Base-by-base conservation (phyloP, 768 basidiomycete genomes). In the Leccinum sublutescens region DNA sequence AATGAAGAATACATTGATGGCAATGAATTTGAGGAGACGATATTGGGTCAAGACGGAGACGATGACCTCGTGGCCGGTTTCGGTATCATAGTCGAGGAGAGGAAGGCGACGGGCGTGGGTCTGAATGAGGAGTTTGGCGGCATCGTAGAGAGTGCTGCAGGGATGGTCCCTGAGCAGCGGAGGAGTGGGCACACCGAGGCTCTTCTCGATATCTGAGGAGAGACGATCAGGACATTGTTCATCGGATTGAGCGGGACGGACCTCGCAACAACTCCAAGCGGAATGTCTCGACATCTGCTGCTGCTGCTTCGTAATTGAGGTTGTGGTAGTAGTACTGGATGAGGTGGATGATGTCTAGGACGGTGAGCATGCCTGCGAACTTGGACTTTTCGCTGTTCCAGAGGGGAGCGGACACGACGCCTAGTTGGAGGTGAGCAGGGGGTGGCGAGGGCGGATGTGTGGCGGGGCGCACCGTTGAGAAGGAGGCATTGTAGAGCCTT, bases 291-390 rank as follows among this genome's bases (percentile, higher is more conserved):
- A 98, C 96, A 66, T 98, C 95, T 11, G 87, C 83, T 0, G 88
- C 85, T 5, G 94, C 95, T 54, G 85, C 86, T 66, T 94, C 94
- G 38, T 87, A 87, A 33, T 90, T 87, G 2, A 83, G 78, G 12
- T 89, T 92, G 50, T 88, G 86, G 75, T 98, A 97, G 75, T 98
- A 99, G 77, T 95, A 97, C 68, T 99, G 97, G 64, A 99, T 98
- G 64, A 99, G 86, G 73, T 99, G 97, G 58, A 99, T 98, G 73
- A 99, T 95, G 74, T 99, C 97, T 58, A 94, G 84, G n/a, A 98
- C 93, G 9, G 97, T 99, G 69, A 99, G 89, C 96, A 99, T 98
- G 60, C 97, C 97, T 9, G 93, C 93, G 68, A 99, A 99, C 45
- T 80, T 85, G 5, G 93, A 95, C 60, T 84, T 85, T 63, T 94